phyloP scores from a whole-genome alignment of 2,329 filamentous ascomycete species.

The Ilyonectria destructans region DNA sequence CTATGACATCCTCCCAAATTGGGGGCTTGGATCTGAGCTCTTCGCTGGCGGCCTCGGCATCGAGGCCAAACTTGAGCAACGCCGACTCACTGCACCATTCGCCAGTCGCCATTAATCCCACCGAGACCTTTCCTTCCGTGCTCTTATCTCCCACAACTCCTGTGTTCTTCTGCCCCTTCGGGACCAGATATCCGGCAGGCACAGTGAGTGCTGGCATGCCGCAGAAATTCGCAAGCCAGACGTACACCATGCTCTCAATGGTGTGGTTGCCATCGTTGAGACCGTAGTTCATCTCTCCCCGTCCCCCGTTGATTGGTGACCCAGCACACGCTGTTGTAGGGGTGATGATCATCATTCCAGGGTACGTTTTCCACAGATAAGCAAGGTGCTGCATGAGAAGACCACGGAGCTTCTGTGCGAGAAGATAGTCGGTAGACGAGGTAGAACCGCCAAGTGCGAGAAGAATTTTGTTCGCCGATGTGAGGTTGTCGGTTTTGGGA shows the following conservation, averaged over 20 bases:
- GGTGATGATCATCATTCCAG: slow-evolving; percentile 80
- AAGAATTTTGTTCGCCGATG: slow-evolving; percentile 76
- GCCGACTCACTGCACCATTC: slow-evolving; percentile 70
- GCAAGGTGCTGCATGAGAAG: slow-evolving; percentile 82
- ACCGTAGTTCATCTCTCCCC: slow-evolving; percentile 19
- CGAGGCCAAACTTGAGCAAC: slow-evolving; percentile 65
- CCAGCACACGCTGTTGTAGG: slow-evolving; percentile 74
- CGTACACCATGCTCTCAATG: slow-evolving; percentile 64
- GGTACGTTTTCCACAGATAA: slow-evolving; percentile 75
- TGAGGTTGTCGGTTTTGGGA: slow-evolving; percentile 65
- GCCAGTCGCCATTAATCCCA: slow-evolving; percentile 70
- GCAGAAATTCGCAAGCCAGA: slow-evolving; percentile 68
- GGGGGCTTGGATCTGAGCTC: slow-evolving; percentile 17
- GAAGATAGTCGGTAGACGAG: slow-evolving; percentile 76
- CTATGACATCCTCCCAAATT: slow-evolving; percentile 27
- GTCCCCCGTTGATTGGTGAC: slow-evolving; percentile 57
- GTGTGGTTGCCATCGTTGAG: slow-evolving; percentile 62
- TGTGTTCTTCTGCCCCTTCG: slow-evolving; percentile 52
- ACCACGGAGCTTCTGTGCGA: slow-evolving; percentile 79
- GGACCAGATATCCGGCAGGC: slow-evolving; percentile 63
- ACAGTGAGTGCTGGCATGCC: slow-evolving; percentile 64
- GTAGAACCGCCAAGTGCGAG: slow-evolving; percentile 76
- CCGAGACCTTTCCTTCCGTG: slow-evolving; percentile 61
- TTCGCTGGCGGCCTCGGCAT: slow-evolving; percentile 60
- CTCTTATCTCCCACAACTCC: slow-evolving; percentile 53